Conservation (phyloP, 331 rosid genomes). For the Saraca asoca region DNA sequence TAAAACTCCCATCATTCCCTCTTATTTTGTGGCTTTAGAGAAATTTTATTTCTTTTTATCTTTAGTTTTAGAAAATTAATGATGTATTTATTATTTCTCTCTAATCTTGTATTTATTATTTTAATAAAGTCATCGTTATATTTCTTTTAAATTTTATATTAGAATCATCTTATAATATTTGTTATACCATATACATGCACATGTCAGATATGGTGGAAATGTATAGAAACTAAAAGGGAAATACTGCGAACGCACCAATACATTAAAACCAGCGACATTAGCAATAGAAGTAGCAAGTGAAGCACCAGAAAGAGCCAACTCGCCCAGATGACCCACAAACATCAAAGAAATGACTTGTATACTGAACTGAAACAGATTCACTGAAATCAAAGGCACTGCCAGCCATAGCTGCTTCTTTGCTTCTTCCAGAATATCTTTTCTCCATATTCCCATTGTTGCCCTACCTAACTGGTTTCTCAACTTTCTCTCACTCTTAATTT, state of each 20-base stretch:
- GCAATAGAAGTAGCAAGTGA: constrained; percentile 68
- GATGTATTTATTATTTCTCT: too few species aligned
- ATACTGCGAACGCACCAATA: constrained; percentile 58
- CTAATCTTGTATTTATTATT: too few species aligned
- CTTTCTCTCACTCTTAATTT: background rate
- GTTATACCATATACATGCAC: too few species aligned
- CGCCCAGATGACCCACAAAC: constrained; percentile 82
- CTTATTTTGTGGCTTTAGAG: too few species aligned
- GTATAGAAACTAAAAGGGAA: background rate
- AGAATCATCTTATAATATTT: too few species aligned
- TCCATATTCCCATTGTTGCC: constrained; percentile 15
- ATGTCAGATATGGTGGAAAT: too few species aligned
- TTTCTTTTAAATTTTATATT: too few species aligned
- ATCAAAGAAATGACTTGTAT: constrained; percentile 58
- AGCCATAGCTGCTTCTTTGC: constrained; percentile 75
- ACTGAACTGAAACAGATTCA: constrained; percentile 55
- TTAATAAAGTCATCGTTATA: too few species aligned
- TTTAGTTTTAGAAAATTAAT: too few species aligned
- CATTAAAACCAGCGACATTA: constrained; percentile 60
- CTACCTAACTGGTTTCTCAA: background rate
- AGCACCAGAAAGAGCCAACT: constrained; percentile 62
- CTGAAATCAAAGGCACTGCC: constrained; percentile 65
- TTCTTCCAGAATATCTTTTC: constrained; percentile 44
- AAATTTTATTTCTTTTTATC: too few species aligned
- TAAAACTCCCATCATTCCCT: too few species aligned